Evolutionary conservation across 306 rosid species (phyloP).

Genomic region (Argentina anserina): DNA sequence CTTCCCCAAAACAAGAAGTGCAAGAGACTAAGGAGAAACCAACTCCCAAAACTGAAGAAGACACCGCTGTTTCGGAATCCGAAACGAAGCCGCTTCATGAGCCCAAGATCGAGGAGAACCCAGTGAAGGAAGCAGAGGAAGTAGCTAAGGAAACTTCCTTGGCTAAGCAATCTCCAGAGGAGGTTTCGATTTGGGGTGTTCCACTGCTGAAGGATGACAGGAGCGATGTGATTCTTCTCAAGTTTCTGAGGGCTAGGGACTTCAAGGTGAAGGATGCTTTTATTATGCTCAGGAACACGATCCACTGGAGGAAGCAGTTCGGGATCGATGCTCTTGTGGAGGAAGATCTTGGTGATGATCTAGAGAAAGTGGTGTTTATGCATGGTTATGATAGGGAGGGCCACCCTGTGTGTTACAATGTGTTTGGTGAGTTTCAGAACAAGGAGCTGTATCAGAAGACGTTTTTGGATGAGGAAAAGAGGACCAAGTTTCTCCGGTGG

Average conservation of each 20-base stretch:
- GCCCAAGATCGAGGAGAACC: constrained; percentile 28
- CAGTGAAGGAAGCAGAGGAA: constrained; percentile 29
- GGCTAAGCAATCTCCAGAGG: constrained; percentile 15
- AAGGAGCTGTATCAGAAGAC: constrained; percentile 65
- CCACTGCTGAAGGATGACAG: constrained; percentile 72
- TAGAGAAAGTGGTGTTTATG: constrained; percentile 84
- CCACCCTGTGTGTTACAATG: constrained; percentile 85
- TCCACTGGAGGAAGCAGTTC: constrained; percentile 70
- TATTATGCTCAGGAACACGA: constrained; percentile 58
- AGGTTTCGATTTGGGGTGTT: constrained; percentile 73
- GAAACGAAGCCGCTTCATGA: constrained; percentile 4
- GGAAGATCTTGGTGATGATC: constrained; percentile 72
- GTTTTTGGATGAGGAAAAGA: constrained; percentile 49
- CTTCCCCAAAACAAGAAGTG: neutral
- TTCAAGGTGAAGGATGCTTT: constrained; percentile 65
- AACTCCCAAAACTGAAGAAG: constrained; percentile 14
- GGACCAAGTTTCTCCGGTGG: constrained; percentile 68
- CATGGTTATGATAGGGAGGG: constrained; percentile 63
- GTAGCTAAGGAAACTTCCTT: constrained; percentile 27
- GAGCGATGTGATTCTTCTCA: constrained; percentile 71
- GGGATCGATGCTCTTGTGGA: constrained; percentile 57
- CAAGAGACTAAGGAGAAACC: neutral
- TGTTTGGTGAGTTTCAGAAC: constrained; percentile 91
- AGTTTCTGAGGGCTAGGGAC: constrained; percentile 84
- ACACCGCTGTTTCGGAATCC: constrained; percentile 13